Evolutionary conservation across 2,329 filamentous ascomycete genomes (phyloP).

Genomic region (Hymenoscyphus scutula): DNA sequence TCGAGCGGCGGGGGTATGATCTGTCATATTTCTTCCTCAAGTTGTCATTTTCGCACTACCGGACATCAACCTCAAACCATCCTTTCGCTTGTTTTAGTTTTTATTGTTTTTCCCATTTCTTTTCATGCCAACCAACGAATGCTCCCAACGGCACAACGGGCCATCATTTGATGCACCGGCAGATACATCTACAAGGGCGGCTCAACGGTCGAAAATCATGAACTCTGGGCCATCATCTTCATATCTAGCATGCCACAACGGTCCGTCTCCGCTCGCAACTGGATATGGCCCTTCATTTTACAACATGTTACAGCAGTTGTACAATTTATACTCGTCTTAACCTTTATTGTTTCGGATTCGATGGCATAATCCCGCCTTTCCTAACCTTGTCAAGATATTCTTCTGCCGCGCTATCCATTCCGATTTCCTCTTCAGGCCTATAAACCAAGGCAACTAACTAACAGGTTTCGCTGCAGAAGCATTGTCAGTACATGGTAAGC

Average conservation of each 20-base stretch:
- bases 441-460: not conserved
- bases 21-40: not conserved
- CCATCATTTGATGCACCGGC: not conserved
- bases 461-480: not conserved
- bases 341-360: not conserved
- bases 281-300: too few relatives aligned
- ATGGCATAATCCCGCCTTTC: not conserved
- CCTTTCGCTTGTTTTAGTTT: not conserved
- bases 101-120: slow-evolving; percentile 1
- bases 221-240: not conserved
- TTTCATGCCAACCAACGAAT: slow-evolving; percentile 3
- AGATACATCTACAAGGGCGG: not conserved
- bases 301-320: not conserved
- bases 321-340: not conserved
- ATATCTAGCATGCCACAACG: not conserved
- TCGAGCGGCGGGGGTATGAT: not conserved
- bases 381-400: not conserved
- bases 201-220: too few relatives aligned
- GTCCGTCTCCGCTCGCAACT: too few relatives aligned
- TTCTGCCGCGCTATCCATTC: not conserved
- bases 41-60: not conserved
- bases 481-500: not conserved
- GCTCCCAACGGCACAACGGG: too few relatives aligned
- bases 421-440: not conserved
- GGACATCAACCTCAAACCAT: slow-evolving; percentile 1